Base-by-base conservation (phyloP, 495 filamentous ascomycete genomes). In the Neurospora sp. region DNA sequence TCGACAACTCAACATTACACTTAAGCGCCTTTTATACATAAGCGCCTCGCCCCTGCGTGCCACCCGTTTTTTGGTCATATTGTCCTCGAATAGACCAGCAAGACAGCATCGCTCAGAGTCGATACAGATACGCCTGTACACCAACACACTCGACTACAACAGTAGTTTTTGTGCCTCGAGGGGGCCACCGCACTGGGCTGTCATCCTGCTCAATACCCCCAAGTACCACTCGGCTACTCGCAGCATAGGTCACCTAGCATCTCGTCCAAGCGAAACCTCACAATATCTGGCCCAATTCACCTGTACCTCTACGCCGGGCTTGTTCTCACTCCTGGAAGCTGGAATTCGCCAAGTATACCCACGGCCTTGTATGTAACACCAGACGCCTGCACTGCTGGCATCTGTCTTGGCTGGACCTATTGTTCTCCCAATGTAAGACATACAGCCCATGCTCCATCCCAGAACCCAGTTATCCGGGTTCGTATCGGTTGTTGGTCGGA, bases 401-500 rank as follows among this genome's bases (percentile, higher is more conserved):
- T 69, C 9, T 54, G 54, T 27, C 27, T 71, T 72, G 62, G 69
- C 69, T 62, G 54, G 38, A 40, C 62, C 66, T 54, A 39, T 72
- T 70, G 66, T 39, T 69, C 44, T 70, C 70, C 46, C 44, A 69
- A 59, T 62, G 73, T 79, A 76, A 80, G 76, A 76, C 74, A 77
- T 70, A 73, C 70, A 37, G 54, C 37, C 9, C 69, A 40, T 66
- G 72, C 62, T 41, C 71, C 72, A 72, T 75, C 79, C 78, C 73
- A 73, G 62, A 44, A 76, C 73, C 79, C 79, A 70, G 77, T 70
- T 74, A 71, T 73, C 74, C 72, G 79, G 79, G 75, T 77, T 74
- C 41, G 71, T 76, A 72, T 74, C 72, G 74, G 75, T 76, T 72
- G 42, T 71, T 71, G 71, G 72, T 73, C 72, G 74, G 75, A 71